A percentile compares a stretch with the other conserved stretches of the same genome.
These are phyloP conservation scores for Fusarium graminum DNA, from an alignment of 2,329 filamentous ascomycete species.

Conservation along the genomic window DNA sequence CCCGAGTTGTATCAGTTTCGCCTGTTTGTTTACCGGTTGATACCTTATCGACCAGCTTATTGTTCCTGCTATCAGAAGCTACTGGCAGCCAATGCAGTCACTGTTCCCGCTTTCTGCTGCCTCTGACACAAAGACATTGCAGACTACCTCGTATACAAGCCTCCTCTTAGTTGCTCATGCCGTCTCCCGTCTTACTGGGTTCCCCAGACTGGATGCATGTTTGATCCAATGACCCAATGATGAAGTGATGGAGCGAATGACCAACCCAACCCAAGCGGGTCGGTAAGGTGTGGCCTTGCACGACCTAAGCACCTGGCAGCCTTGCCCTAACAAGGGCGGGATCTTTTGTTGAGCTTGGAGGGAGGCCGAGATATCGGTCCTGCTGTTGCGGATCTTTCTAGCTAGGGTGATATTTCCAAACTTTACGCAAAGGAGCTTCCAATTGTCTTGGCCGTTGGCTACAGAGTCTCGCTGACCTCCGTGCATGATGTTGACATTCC, in stretches of 20 bases:
- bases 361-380: conserved; percentile 41
- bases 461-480: conserved; percentile 37
- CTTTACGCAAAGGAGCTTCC: conserved; percentile 37
- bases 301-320: conserved; percentile 34
- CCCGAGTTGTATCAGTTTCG: conserved; percentile 30
- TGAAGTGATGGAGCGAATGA: conserved; percentile 29
- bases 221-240: conserved; percentile 38
- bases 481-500: conserved; percentile 48
- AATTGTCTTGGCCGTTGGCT: conserved; percentile 30
- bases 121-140: conserved; percentile 33
- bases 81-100: conserved; percentile 18
- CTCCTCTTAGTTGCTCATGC: conserved; percentile 29
- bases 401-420: conserved; percentile 39
- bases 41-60: conserved; percentile 13
- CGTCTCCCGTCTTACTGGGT: conserved; percentile 37
- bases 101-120: conserved; percentile 22
- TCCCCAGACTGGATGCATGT: conserved; percentile 14
- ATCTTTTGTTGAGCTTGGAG: conserved; percentile 42
- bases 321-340: conserved; percentile 35
- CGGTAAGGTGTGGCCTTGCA: conserved; percentile 23
- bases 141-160: conserved; percentile 36
- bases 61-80: conserved; percentile 23
- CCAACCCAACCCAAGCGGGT: conserved; percentile 15
- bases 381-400: conserved; percentile 41
- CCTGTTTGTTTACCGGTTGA: conserved; percentile 25